phyloP scores from a whole-genome alignment of 2,329 filamentous ascomycete species.

The Sclerotinia minor region DNA sequence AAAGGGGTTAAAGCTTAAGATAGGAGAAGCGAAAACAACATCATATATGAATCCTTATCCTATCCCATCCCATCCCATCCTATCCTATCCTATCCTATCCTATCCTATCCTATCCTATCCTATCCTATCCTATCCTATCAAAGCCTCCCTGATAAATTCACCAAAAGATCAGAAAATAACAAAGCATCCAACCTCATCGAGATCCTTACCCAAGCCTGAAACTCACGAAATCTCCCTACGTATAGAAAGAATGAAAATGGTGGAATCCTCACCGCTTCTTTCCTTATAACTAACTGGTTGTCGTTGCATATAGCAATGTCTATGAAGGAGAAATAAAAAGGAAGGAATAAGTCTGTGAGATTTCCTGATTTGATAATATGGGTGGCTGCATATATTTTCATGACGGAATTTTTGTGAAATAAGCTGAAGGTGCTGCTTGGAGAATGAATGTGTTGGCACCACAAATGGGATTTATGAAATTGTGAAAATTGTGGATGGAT shows the following conservation, averaged over 20 bases:
- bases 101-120: not conserved
- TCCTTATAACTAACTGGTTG: constrained; percentile 29
- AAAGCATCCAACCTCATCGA: constrained; percentile 26
- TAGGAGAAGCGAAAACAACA: constrained; percentile 1
- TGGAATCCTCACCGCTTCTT: constrained; percentile 38
- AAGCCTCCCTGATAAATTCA: constrained; percentile 1
- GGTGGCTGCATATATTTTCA: constrained; percentile 40
- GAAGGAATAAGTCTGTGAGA: not conserved
- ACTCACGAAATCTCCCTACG: constrained; percentile 31
- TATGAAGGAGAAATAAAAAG: constrained; percentile 17
- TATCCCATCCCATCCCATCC: not conserved
- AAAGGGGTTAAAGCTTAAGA: not conserved
- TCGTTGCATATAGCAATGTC: not conserved
- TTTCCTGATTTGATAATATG: constrained; percentile 25
- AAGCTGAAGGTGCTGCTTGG: constrained; percentile 30
- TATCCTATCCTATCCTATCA: no score
- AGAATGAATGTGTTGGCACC: constrained; percentile 38
- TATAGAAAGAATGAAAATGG: not conserved
- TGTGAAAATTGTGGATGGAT: constrained; percentile 22
- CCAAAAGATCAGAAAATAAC: constrained; percentile 14
- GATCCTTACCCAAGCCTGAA: constrained; percentile 27
- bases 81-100: not conserved
- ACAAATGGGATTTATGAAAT: constrained; percentile 32
- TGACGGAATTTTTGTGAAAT: constrained; percentile 35
- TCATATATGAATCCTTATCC: not conserved